These are phyloP conservation scores for Pilasporangium apinafurcum DNA, from an alignment of 352 stramenopile genomes.

Conservation along the genomic window DNA sequence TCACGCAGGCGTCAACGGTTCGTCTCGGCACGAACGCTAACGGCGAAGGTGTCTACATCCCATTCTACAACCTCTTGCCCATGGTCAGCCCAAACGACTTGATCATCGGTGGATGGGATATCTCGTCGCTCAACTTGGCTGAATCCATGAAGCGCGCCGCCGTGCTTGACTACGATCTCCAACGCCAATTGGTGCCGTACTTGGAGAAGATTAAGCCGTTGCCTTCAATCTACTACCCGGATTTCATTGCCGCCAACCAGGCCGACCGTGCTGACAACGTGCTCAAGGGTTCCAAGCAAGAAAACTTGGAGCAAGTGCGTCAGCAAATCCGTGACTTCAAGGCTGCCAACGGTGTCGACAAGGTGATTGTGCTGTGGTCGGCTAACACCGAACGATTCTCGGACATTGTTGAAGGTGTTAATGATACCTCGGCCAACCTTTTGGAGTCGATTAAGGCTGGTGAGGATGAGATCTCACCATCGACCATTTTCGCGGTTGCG, in stretches of 20 bases:
- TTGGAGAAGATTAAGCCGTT: constrained; percentile 97
- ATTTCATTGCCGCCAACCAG: constrained; percentile 99
- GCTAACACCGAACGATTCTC: constrained; percentile 99
- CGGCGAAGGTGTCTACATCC: constrained; percentile 95
- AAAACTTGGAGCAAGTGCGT: constrained; percentile 93
- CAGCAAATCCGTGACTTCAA: constrained; percentile 98
- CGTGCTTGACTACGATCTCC: constrained; percentile 96
- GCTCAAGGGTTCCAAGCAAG: constrained; percentile 94
- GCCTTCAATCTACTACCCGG: constrained; percentile 97
- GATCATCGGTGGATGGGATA: constrained; percentile 99
- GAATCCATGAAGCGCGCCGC: constrained; percentile 95
- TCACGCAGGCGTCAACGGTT: constrained; percentile 97
- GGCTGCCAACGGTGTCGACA: constrained; percentile 90
- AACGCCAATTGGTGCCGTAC: constrained; percentile 95
- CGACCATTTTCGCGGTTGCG: constrained; percentile 97
- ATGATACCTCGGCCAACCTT: constrained; percentile 97
- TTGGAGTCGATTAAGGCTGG: constrained; percentile 94
- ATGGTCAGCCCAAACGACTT: constrained; percentile 98
- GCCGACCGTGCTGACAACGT: constrained; percentile 97
- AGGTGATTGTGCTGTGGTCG: constrained; percentile 99
- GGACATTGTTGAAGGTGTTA: constrained; percentile 96
- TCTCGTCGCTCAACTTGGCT: constrained; percentile 94
- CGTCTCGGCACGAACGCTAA: constrained; percentile 91
- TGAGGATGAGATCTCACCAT: constrained; percentile 95
- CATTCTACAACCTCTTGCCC: constrained; percentile 96